Conservation (phyloP, 2,329 filamentous ascomycete species). For the Erysiphe neolycopersici region DNA sequence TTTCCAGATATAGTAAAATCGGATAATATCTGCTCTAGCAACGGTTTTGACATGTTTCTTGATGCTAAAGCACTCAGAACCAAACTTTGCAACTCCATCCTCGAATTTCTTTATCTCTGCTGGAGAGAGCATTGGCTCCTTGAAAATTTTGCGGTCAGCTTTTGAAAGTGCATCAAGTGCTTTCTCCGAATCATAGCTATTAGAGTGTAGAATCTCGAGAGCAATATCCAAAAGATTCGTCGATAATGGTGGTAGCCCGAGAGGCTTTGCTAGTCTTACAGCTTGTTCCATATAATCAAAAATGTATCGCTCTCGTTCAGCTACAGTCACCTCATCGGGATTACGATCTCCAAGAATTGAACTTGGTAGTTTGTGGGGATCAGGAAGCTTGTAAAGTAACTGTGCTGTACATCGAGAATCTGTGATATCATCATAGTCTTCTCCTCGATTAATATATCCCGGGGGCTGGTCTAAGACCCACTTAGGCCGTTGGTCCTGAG, state of each 20-base stretch:
- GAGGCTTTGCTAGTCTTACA: conserved; percentile 28
- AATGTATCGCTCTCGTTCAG: conserved; percentile 24
- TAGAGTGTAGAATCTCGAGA: conserved; percentile 41
- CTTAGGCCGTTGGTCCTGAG: conserved; percentile 59
- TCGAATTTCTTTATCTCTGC: conserved; percentile 76
- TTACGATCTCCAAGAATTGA: conserved; percentile 13
- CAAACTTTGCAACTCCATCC: conserved; percentile 68
- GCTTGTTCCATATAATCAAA: conserved; percentile 41
- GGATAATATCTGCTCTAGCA: conserved; percentile 53
- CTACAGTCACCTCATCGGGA: conserved; percentile 11
- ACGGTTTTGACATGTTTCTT: conserved; percentile 68
- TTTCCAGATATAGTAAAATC: conserved; percentile 97
- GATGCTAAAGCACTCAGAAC: conserved; percentile 66
- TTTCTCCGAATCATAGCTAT: conserved; percentile 42
- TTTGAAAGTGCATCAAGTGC: conserved; percentile 44
- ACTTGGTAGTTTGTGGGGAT: conserved; percentile 17
- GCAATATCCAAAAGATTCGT: conserved; percentile 79
- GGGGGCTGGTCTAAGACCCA: conserved; percentile 81
- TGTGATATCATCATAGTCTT: conserved; percentile 34
- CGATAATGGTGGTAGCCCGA: conserved; percentile 47
- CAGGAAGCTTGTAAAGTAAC: conserved; percentile 53
- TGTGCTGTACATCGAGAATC: conserved; percentile 52
- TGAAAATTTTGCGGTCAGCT: conserved; percentile 44
- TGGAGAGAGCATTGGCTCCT: conserved; percentile 56
- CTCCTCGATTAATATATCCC: conserved; percentile 64